phyloP scores from a whole-genome alignment of 306 rosid species.

The Cucurbita pepo region DNA sequence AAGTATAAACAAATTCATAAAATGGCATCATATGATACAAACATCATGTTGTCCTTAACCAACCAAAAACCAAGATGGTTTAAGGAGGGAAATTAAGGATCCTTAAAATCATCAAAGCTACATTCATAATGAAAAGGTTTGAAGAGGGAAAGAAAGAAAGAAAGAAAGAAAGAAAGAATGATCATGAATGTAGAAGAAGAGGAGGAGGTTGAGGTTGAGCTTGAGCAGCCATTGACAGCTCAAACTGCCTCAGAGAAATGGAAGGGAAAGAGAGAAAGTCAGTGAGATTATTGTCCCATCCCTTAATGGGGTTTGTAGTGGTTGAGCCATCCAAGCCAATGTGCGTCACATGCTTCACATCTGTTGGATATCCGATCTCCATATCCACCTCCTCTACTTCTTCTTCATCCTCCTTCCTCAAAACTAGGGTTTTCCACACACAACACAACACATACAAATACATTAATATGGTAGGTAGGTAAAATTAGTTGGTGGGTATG shows the following conservation, averaged over 20 bases:
- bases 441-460: too few species aligned
- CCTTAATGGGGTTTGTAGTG: conserved; percentile 32
- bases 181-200: not conserved
- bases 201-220: conserved; percentile 11
- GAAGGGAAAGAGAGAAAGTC: conserved; percentile 42
- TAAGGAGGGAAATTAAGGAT: too few species aligned
- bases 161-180: not conserved
- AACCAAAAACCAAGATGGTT: too few species aligned
- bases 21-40: too few species aligned
- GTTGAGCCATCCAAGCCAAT: conserved; percentile 87
- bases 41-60: too few species aligned
- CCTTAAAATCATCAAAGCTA: too few species aligned
- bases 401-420: conserved; percentile 26
- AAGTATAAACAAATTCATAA: too few species aligned
- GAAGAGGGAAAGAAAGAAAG: not conserved
- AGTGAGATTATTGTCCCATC: conserved; percentile 38
- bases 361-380: conserved; percentile 86
- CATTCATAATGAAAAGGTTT: not conserved
- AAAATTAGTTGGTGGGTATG: not conserved
- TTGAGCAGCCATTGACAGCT: conserved; percentile 69
- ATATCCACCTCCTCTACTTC: conserved; percentile 43
- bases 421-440: not conserved
- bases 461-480: not conserved
- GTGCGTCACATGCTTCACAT: conserved; percentile 88
- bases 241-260: conserved; percentile 70